Evolutionary conservation across 768 basidiomycete species (phyloP), one percentile per base, ranked within the genome.

Genomic region (Macrocybe gigantea): DNA sequence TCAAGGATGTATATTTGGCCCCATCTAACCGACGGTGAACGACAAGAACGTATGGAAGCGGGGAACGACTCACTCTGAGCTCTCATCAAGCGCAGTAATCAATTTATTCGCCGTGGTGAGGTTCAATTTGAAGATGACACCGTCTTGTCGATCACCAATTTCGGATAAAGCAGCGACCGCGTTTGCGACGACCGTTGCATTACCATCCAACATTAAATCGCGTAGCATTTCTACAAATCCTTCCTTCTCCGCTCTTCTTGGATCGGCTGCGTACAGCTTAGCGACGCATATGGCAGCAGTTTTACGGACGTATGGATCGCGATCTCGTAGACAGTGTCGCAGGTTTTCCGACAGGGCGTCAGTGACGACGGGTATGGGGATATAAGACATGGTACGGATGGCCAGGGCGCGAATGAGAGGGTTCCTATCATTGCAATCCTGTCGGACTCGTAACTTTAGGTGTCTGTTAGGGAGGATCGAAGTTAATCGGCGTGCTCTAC

Each of bases 311-410:
- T 99, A 99, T 13, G 96, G 93, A 64, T 99, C 95, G 11, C 83
- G 77, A 64, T 99, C 96, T 59, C 92, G 89, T 38, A 98, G 74
- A 53, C 88, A 89, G 64, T 96, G 93, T 51, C 92, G 81, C 31
- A 99, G 72, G 45, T 93, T 95, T 49, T 98, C 96, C 37, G 83
- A 73, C 34, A 99, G 75, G 1, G 89, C 79, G 48, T 90, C 86
- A 9, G 85, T 85, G 51, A 97, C 91, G 43, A 83, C 74, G 7
- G 93, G 88, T 15, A 96, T 85, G 33, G 93, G 92, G 57, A 99
- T 98, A 61, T 96, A 97, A 6, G 96, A 95, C 95, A 99, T 98
- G 9, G 96, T 99, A 38, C 96, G 89, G 58, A 99, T 94, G 13
- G 96, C 93, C 40, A 99, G 75, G 11, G 95, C 96, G 33, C 96